Evolutionary conservation across 1,284 basidiomycete species (phyloP), one percentile per base, ranked within the genome.

Genomic region (Phellopilus nigrolimitatus): DNA sequence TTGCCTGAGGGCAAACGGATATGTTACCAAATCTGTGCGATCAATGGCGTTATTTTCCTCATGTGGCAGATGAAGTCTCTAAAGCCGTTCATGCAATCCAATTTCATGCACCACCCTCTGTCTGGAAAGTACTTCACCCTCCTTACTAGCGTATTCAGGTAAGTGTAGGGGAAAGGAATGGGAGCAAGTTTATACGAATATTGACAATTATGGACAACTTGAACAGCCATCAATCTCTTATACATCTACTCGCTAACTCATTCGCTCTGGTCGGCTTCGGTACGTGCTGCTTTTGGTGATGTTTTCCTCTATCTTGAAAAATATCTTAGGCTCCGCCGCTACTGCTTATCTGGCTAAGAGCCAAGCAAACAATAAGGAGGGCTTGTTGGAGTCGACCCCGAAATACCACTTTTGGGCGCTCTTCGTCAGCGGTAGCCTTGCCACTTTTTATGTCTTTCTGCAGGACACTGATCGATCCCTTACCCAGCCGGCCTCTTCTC

Each of bases 371-470:
- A 64, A 67, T 5, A 67, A 68, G 2, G 71, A 73, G 2, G 65
- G 63, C 1, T 63, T 80, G 5, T 72, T 77, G 22, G 82, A 91
- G 60, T 78, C 85, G 1, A 85, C 82, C 1, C 68, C 75, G 8
- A 73, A 73, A 15, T 88, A 79, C 62, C 91, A 93, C 61, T 86
- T 91, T 64, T 67, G 88, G 10, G 84, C 86, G 1, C 88, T 93
- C 69, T 88, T 78, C 61, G 56, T 85, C 31, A 76, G 82, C 17
- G 84, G 87, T 86, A 54, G 55, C 60, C 3, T 63, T 59, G 85
- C 53, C 5, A 66, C 62, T 10, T 56, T 60, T 1, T 63, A 60
- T 2, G 15, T 15, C 21, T 17, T 28, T 15, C 7, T 6, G n/a
- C 21, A 17, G 25, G 10, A 30, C 19, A 17, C 25, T 38, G 13